A percentile compares a stretch with the other conserved stretches of the same genome.
These are phyloP conservation scores for Globisporangium lucens DNA, from an alignment of 352 stramenopile genomes.

Conservation along the genomic window DNA sequence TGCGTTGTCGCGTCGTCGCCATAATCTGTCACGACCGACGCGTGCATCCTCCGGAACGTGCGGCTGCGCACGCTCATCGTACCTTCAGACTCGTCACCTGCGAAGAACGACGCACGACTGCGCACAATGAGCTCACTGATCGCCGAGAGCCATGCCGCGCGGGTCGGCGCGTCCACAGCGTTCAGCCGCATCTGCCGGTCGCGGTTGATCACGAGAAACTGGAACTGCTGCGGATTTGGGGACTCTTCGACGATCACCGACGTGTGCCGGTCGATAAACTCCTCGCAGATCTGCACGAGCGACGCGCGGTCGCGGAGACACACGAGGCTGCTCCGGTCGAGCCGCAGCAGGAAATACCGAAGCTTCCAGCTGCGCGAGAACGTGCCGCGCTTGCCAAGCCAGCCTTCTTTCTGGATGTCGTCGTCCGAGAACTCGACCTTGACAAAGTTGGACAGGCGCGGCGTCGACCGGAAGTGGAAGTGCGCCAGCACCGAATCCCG, in stretches of 20 bases:
- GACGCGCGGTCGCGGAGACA: constrained; percentile 72
- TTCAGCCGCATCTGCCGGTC: constrained; percentile 70
- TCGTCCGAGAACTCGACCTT: constrained; percentile 67
- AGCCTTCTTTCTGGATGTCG: constrained; percentile 72
- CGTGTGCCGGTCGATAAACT: constrained; percentile 74
- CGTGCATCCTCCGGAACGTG: constrained; percentile 41
- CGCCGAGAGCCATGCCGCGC: constrained; percentile 65
- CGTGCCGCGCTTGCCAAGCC: constrained; percentile 61
- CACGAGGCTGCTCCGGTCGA: constrained; percentile 68
- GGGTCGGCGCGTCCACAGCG: constrained; percentile 52
- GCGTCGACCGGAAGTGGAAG: constrained; percentile 47
- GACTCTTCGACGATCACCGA: constrained; percentile 63
- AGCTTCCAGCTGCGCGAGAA: constrained; percentile 85
- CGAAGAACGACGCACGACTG: constrained; percentile 71
- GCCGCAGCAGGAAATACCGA: constrained; percentile 73
- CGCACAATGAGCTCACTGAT: constrained; percentile 82
- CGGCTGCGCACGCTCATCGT: constrained; percentile 39
- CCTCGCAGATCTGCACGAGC: constrained; percentile 66
- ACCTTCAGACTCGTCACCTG: constrained; percentile 66
- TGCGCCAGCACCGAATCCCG: constrained; percentile 64
- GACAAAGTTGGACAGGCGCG: constrained; percentile 37
- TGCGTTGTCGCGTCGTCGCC: constrained; percentile 48
- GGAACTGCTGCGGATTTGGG: constrained; percentile 65
- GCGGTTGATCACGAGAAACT: constrained; percentile 79
- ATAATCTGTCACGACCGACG: constrained; percentile 34